phyloP scores from a whole-genome alignment of 805 yeast genomes.

The Sugiyamaella qingdaonensis region DNA sequence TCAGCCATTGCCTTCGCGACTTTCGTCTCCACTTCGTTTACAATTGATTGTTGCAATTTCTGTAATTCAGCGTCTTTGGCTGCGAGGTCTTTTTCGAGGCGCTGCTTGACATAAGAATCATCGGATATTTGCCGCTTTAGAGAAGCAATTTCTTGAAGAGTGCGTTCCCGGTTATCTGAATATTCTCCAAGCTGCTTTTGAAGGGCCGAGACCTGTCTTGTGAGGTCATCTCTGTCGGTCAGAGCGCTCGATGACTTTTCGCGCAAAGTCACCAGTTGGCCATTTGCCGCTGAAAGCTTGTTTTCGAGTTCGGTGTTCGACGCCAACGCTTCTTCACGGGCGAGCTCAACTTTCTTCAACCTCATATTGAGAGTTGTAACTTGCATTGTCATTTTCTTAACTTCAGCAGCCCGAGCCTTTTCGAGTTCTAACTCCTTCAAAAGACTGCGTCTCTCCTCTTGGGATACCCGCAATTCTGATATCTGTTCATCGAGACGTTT shows the following conservation, averaged over 20 bases:
- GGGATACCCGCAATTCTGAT: slow-evolving; percentile 7
- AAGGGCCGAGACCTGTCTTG: slow-evolving; percentile 18
- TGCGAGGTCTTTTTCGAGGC: slow-evolving; percentile 20
- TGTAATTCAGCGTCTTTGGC: slow-evolving; percentile 21
- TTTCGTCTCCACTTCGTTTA: slow-evolving; percentile 15
- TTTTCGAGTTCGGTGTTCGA: slow-evolving; percentile 11
- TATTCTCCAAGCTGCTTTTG: slow-evolving; percentile 20
- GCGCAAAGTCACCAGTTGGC: slow-evolving; percentile 5
- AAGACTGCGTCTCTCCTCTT: slow-evolving; percentile 15
- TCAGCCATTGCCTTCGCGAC: slow-evolving; percentile 44
- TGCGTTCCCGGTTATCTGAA: slow-evolving; percentile 19
- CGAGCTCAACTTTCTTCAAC: slow-evolving; percentile 19
- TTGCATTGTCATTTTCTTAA: slow-evolving; percentile 17
- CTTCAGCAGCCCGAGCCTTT: slow-evolving; percentile 16
- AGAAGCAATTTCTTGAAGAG: slow-evolving; percentile 18
- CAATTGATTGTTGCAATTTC: slow-evolving; percentile 19
- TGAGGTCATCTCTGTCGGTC: slow-evolving; percentile 9
- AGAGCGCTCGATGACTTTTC: slow-evolving; percentile 5
- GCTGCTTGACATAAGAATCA: slow-evolving; percentile 13
- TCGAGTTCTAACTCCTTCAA: slow-evolving; percentile 21
- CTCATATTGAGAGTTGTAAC: slow-evolving; percentile 16
- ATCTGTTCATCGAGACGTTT: slow-evolving; percentile 10
- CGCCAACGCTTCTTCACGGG: slow-evolving; percentile 17
- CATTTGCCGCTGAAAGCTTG: slow-evolving; percentile 8
- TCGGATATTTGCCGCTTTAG: slow-evolving; percentile 14